Evolutionary conservation across 1,284 basidiomycete genomes (phyloP), one percentile per base, ranked within the genome.

Genomic region (Cutaneotrichosporon arboriforme): DNA sequence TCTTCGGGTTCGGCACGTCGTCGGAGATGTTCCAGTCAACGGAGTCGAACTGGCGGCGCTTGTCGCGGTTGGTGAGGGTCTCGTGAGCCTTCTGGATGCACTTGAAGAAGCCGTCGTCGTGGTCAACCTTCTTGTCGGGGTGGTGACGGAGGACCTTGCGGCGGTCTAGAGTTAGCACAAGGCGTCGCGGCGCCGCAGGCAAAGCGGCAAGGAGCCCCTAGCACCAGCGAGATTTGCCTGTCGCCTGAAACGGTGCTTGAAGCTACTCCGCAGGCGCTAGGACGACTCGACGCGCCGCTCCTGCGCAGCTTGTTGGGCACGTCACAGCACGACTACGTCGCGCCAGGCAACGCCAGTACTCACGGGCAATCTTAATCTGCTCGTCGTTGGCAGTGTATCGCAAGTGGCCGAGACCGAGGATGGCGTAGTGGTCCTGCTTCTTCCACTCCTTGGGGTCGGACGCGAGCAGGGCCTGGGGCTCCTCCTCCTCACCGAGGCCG

Each of bases 51-150:
- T 97, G 92, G 46, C 90, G 85, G 60, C 92, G 85, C 67, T 85
- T 86, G 70, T 97, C 92, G 17, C 83, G 74, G 77, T 94, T 82
- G 54, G 85, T 87, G 49, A 98, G 84, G 40, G 92, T 85, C 67
- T 98, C 94, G 76, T 88, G 84, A 18, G 93, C 92, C 76, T 98
- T 98, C 77, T 90, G 86, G 66, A 98, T 97, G 73, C 94, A 98
- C 78, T 98, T 98, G 88, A 98, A 98, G 82, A 98, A 98, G 4
- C 86, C 85, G 71, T 98, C 94, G 77, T 97, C 93, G 78, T 97
- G 97, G 42, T 83, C 83, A 13, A 90, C 93, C 76, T 98, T 98
- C 79, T 98, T 98, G 80, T 98, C 94, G 1, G 94, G 94, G 77
- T 98, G 94, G 77, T 98, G 94, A 75, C 94, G 94, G 53, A 98